Base-by-base conservation (phyloP, 768 basidiomycete genomes). In the Suillus fuscotomentosus region DNA sequence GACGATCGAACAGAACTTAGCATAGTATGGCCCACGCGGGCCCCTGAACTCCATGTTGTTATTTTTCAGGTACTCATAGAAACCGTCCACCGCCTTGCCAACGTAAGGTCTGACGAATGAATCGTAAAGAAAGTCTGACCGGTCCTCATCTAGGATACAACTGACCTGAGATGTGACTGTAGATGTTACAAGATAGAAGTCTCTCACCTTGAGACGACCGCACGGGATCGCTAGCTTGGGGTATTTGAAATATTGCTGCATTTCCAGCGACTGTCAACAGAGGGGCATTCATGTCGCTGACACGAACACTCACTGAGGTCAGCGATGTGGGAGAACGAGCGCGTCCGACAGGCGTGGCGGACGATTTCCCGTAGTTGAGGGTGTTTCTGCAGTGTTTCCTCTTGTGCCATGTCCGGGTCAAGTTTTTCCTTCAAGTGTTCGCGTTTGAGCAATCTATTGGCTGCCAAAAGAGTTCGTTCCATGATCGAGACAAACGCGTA, bases 11-110 rank as follows among this genome's bases (percentile, higher is more conserved):
- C 68, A 63, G 34, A 60, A 63, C 22, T 67, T 68, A 22, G 57
- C 65, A 54, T 67, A 67, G 8, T 63, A 50, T 27, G 34, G 9
- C 8, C 42, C 48, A 17, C 13, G 7, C 8, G 14, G 3, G 7
- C 22, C 31, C 3, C 14, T 27, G 45, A 63, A 65, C 7, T 15
- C 20, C 3, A 41, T 45, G 36, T 70, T 62, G 47, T 68, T 65
- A 11, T 20, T 50, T n/a, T 47, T 50, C 34, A 71, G 53, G 51
- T 70, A 71, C 39, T 71, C 65, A 36, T 65, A 67, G 43, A 72
- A 68, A 6, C 71, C 64, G 14, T 68, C 65, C 14, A 64, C 66
- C 5, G 65, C 65, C 15, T 43, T 7, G 6, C 65, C 61, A 8
- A 20, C 14, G 36, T 48, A 65, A 38, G 61, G 63, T 36, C 59